Base-by-base conservation (phyloP, 495 filamentous ascomycete species). In the Astrothelium subdiscretum region DNA sequence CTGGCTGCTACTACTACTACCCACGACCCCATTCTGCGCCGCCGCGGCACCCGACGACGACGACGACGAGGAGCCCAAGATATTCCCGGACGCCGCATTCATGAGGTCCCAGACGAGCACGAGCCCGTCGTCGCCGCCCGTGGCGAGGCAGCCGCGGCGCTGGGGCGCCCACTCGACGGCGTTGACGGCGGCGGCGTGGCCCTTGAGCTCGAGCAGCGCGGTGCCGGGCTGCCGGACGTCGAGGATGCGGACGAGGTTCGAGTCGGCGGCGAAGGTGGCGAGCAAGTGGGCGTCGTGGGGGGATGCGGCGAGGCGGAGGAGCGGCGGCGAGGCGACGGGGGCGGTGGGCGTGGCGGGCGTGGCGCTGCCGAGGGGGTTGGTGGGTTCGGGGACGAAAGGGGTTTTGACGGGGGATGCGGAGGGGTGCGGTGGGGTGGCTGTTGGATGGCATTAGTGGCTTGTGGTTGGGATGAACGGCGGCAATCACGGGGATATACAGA, bases 221-320 rank as follows among this genome's bases (percentile, higher is more conserved):
- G 96, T 92, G 12, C 94, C 94, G 1, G 94, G 94, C 78, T 97
- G 95, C 20, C 94, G 89, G 15, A 97, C 92, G 68, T 99, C 94
- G 18, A 99, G 85, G 61, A 99, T 95, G 26, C 94, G 87, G 70
- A 99, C 91, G 57, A 97, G 78, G 68, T 87, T 91, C 15, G 88
- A 92, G 71, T 99, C 95, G 71, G 88, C 85, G 22, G 92, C 92
- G 72, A 99, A 97, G 26, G 94, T 99, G 10, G 95, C 92, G 42
- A 99, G 85, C 31, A 99, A 84, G 70, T 99, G 92, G 35, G 89
- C 84, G 72, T 99, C 94, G 70, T 97, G 94, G 1, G 94, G 94
- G 1, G 95, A 97, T 27, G 94, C 94, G 81, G 92, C 90, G 57
- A 97, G 81, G 58, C 94, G 83, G 62, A 98, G 76, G 26, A 98